phyloP scores from a whole-genome alignment of 139 green algal species.

The Chlamydomonas schloesseri region DNA sequence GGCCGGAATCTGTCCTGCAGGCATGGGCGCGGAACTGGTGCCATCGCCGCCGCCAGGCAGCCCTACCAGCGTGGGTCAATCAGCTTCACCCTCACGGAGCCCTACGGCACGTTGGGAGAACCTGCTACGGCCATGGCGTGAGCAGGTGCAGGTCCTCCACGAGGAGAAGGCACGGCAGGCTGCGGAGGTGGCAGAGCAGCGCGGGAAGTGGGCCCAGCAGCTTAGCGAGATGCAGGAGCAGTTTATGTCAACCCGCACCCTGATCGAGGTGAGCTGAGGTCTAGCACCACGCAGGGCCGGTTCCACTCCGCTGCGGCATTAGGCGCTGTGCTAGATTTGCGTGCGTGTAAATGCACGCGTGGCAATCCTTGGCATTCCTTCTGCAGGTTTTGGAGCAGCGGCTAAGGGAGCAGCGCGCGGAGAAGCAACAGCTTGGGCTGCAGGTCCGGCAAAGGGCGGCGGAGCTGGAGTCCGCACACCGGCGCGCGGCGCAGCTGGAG shows the following conservation, averaged over 20 bases:
- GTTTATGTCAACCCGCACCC: slow-evolving; percentile 15
- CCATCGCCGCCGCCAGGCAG: too few relatives aligned
- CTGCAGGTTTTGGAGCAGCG: slow-evolving; percentile 35
- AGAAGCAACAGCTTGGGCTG: slow-evolving; percentile 19
- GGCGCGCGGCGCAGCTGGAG: slow-evolving; percentile 1
- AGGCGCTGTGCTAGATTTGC: too few relatives aligned
- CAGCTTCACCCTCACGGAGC: not conserved
- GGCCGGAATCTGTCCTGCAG: too few relatives aligned
- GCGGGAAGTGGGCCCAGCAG: slow-evolving; percentile 1
- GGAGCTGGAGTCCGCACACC: slow-evolving; percentile 13
- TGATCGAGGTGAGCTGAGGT: slow-evolving; percentile 28
- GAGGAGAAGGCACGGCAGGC: slow-evolving; percentile 6
- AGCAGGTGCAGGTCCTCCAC: slow-evolving; percentile 16
- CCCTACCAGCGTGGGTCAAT: too few relatives aligned
- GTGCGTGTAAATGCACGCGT: too few relatives aligned
- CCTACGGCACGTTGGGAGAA: not conserved
- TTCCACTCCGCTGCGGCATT: too few relatives aligned
- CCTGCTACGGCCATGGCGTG: slow-evolving; percentile 22
- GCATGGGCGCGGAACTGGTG: too few relatives aligned
- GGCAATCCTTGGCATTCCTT: too few relatives aligned
- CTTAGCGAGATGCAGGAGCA: slow-evolving; percentile 23
- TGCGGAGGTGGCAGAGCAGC: slow-evolving; percentile 25
- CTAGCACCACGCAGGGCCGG: too few relatives aligned
- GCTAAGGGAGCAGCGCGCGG: slow-evolving; percentile 1
- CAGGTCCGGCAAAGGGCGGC: not conserved